These are phyloP conservation scores for Epicoccum sorghinum DNA, from an alignment of 2,329 filamentous ascomycete species.

Conservation along the genomic window DNA sequence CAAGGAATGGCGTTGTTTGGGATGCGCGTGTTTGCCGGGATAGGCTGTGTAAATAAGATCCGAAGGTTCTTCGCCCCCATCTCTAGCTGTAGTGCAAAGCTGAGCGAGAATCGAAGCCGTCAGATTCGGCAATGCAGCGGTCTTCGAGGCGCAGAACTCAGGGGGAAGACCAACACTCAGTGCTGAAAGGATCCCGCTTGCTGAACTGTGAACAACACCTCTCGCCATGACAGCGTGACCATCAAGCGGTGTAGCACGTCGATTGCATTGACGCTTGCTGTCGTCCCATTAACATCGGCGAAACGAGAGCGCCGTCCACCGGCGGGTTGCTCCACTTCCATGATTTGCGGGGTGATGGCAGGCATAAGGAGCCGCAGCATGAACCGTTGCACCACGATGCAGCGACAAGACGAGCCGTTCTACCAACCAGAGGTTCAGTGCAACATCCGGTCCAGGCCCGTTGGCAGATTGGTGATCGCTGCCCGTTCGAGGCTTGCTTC, in stretches of 20 bases:
- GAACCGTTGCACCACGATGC: constrained; percentile 22
- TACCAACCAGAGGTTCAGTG: constrained; percentile 3
- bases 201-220: neutral
- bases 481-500: constrained; percentile 21
- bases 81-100: constrained; percentile 28
- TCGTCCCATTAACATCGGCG: constrained; percentile 28
- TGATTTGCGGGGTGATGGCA: constrained; percentile 21
- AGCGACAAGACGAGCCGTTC: constrained; percentile 4
- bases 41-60: constrained; percentile 24
- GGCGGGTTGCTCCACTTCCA: constrained; percentile 16
- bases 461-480: constrained; percentile 20
- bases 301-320: constrained; percentile 33
- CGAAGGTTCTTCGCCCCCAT: constrained; percentile 16
- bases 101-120: constrained; percentile 10
- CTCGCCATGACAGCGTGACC: constrained; percentile 14
- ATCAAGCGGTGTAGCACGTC: constrained; percentile 7
- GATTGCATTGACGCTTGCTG: constrained; percentile 18
- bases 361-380: constrained; percentile 11
- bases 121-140: constrained; percentile 12
- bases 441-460: constrained; percentile 10
- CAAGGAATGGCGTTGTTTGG: constrained; percentile 17
- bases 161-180: neutral
- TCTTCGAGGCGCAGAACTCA: constrained; percentile 16
- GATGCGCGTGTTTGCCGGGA: constrained; percentile 25
- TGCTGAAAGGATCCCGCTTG: neutral